phyloP scores from a whole-genome alignment of 2,329 filamentous ascomycete genomes.

The Aspergillus floridensis region DNA sequence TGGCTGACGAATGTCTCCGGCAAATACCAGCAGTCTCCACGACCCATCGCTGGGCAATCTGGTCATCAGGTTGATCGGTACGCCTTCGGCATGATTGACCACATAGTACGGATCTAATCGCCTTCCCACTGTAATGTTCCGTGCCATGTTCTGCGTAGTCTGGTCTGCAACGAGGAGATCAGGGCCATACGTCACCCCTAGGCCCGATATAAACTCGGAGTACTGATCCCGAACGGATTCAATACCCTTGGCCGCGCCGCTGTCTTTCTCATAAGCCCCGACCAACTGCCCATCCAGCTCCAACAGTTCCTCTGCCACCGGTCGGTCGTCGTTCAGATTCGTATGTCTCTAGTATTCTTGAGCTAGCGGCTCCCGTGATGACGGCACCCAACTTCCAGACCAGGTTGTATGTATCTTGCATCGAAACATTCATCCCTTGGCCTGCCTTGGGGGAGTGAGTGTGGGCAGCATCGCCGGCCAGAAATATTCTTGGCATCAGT shows the following conservation, averaged over 20 bases:
- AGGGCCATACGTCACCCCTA: slow-evolving; percentile 8
- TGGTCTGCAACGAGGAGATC: not conserved
- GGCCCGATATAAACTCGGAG: slow-evolving; percentile 9
- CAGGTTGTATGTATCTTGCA: slow-evolving; percentile 3
- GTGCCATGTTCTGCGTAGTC: not conserved
- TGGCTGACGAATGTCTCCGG: slow-evolving; percentile 14
- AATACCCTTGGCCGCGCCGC: not conserved
- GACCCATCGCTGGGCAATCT: slow-evolving; percentile 15
- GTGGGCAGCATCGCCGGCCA: not conserved
- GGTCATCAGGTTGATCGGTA: slow-evolving; percentile 6
- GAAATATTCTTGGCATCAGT: not conserved
- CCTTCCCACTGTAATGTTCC: slow-evolving; percentile 15
- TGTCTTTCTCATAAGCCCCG: slow-evolving; percentile 1
- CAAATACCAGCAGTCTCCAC: slow-evolving; percentile 22
- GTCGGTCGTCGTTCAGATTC: not conserved
- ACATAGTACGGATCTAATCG: slow-evolving; percentile 13
- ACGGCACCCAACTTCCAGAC: not conserved
- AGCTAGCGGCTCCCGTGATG: not conserved
- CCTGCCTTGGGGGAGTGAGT: not conserved
- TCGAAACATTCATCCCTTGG: not conserved
- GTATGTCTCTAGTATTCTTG: not conserved
- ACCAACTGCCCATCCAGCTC: not conserved
- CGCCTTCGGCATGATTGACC: slow-evolving; percentile 12
- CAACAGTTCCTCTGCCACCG: not conserved
- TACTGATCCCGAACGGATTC: not conserved